Conservation (phyloP, 2,329 filamentous ascomycete species). For the Cyphellophora attinorum region DNA sequence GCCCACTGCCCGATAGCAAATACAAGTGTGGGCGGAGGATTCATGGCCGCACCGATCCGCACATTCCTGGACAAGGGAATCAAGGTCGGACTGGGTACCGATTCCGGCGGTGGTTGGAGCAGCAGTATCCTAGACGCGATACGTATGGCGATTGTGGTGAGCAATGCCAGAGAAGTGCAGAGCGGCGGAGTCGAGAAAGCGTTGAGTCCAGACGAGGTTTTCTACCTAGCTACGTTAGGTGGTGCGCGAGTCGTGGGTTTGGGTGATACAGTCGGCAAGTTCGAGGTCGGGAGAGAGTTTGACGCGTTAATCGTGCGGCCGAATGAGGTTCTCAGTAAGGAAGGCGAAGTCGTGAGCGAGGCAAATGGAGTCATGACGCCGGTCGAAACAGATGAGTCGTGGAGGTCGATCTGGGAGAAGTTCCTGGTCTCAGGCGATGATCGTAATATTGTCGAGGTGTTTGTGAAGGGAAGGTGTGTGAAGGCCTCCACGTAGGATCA, state of each 20-base stretch:
- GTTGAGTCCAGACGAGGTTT: constrained; percentile 38
- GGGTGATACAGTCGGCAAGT: constrained; percentile 27
- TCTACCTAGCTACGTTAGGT: constrained; percentile 52
- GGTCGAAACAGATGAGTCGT: constrained; percentile 40
- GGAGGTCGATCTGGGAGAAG: constrained; percentile 47
- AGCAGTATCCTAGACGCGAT: constrained; percentile 49
- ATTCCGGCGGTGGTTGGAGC: constrained; percentile 51
- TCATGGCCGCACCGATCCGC: constrained; percentile 49
- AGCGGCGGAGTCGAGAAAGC: constrained; percentile 26
- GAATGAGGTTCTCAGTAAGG: constrained; percentile 7
- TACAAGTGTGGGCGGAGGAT: constrained; percentile 47
- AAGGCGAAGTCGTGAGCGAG: not conserved
- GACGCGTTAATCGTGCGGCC: constrained; percentile 15
- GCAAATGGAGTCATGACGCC: constrained; percentile 42
- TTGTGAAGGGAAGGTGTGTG: constrained; percentile 36
- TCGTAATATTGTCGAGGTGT: constrained; percentile 49
- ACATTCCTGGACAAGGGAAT: constrained; percentile 45
- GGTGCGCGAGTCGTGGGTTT: constrained; percentile 51
- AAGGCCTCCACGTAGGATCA: too few relatives aligned
- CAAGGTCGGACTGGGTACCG: constrained; percentile 53
- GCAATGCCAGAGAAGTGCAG: constrained; percentile 20
- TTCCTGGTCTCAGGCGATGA: constrained; percentile 59
- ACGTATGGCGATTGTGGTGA: constrained; percentile 42
- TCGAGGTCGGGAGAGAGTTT: constrained; percentile 23
- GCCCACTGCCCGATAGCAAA: constrained; percentile 53